Base-by-base conservation (phyloP, 2,329 filamentous ascomycete genomes). In the Ophiosphaerella korrae region DNA sequence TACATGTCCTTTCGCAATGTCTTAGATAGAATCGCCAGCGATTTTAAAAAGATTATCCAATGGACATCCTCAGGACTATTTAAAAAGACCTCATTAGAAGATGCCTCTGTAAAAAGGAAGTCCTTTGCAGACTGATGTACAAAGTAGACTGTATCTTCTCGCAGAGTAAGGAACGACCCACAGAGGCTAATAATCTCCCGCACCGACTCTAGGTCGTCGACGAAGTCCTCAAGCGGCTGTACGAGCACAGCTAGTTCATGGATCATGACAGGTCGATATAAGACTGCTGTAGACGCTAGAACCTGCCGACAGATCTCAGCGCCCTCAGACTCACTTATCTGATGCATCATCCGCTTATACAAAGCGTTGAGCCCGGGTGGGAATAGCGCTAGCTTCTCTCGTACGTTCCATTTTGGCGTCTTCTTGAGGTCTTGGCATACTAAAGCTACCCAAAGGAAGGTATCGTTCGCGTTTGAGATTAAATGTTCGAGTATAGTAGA, bases 51-150 rank as follows among this genome's bases (percentile, higher is more conserved):
- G 16, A 26, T 26, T 32, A 13, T 8, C 11, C 31, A 8, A 42
- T 42, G 39, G 7, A 26, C 39, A 8, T 42, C 23, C 5, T 24
- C 5, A 11, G 14, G 5, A 31, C 39, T 12, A 18, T 32, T 4
- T 32, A 12, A 13, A 18, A 42, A 42, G 39, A 42, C 31, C 11
- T n/a, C 1, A 23, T 26, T 31, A n/a, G n/a, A 24, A n/a, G n/a
- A 24, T 4, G 12, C 1, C 14, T 26, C 4, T 70, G 64, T 34
- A 75, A 73, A 24, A 1, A 80, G 47, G 53, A 66, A 77, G n/a
- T 80, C 77, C 52, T 77, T 77, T 0, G 75, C 78, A 1, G 76
- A 79, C 48, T 77, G 71, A 31, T 57, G 40, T 4, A 49, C 34
- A 33, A 49, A 35, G 32, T 39, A 50, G 14, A 50, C 34, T 13